Conservation (phyloP, 1,284 basidiomycete genomes). For the Gomphus bonarii region DNA sequence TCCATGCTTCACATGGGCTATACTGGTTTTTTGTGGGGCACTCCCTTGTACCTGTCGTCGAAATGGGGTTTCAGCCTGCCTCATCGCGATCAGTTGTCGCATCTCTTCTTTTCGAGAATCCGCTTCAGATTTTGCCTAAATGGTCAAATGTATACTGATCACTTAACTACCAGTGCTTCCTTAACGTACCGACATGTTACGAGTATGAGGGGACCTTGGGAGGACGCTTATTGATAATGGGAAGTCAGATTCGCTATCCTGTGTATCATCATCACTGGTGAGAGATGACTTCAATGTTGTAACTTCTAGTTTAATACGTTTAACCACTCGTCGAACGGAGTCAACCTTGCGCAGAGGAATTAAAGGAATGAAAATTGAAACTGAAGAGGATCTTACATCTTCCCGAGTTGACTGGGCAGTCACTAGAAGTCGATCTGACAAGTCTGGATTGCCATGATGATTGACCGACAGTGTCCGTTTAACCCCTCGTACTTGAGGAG, state of each 20-base stretch:
- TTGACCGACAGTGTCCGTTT: slow-evolving; percentile 13
- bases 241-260: slow-evolving; percentile 2
- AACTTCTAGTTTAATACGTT: slow-evolving; percentile 55
- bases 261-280: background rate
- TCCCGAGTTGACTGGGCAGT: slow-evolving; percentile 48
- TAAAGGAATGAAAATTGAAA: background rate
- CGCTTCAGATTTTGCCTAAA: slow-evolving; percentile 52
- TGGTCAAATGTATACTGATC: slow-evolving; percentile 1
- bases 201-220: slow-evolving; percentile 27
- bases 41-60: slow-evolving; percentile 25
- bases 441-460: slow-evolving; percentile 21
- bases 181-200: slow-evolving; percentile 26
- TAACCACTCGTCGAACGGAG: slow-evolving; percentile 51
- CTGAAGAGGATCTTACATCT: slow-evolving; percentile 41
- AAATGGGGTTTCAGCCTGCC: slow-evolving; percentile 34
- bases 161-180: background rate
- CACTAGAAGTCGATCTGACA: slow-evolving; percentile 34
- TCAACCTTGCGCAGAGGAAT: slow-evolving; percentile 39
- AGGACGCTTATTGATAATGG: slow-evolving; percentile 16
- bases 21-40: slow-evolving; percentile 8
- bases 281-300: slow-evolving; percentile 12
- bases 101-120: slow-evolving; percentile 70
- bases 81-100: slow-evolving; percentile 53
- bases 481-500: slow-evolving; percentile 32
- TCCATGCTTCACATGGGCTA: slow-evolving; percentile 15